Base-by-base conservation (phyloP, 495 filamentous ascomycete genomes). In the Echria macrotheca region DNA sequence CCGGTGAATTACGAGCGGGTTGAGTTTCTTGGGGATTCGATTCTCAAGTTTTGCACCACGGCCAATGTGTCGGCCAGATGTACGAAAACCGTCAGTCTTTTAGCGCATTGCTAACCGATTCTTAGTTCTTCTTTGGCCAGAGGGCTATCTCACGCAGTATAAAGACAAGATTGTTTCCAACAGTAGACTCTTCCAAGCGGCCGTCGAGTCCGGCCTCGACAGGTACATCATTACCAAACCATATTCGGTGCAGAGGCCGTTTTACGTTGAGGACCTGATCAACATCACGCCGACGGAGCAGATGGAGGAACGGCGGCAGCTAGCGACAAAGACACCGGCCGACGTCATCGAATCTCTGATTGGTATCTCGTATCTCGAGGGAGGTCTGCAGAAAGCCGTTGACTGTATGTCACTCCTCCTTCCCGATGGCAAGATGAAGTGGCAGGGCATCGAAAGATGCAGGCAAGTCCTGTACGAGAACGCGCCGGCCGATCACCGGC, bases 321-420 rank as follows among this genome's bases (percentile, higher is more conserved):
- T 91, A 21, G 84, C 87, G 1, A 84, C 78, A 5, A 98, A 98
- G 58, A 80, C 82, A 2, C 76, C 95, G 10, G 93, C 93, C 4
- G 93, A 98, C 54, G 87, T 96, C 0, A 79, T 96, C 9, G 93
- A 98, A 62, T 80, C 73, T 0, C 70, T 96, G 1, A 84, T 95
- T 28, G 93, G 89, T 1, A 85, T 86, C 0, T 74, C 87, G 1
- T 95, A 77, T 56, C 42, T 89, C 5, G 79, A 86, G 40, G 88
- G 89, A 1, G 86, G 86, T 0, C 63, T 78, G 28, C 28, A 72
- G 7, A 83, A 80, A 48, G 87, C 86, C 0, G 66, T 85, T 19
- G 49, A 61, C 8, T 89, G 85, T 60, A 71, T 93, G 1, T 65
- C 75, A 31, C 63, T 76, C 22, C 86, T 91, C 63, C 57, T 89